Evolutionary conservation across 257 asterid species (phyloP).

Genomic region (Euphrasia confusa): DNA sequence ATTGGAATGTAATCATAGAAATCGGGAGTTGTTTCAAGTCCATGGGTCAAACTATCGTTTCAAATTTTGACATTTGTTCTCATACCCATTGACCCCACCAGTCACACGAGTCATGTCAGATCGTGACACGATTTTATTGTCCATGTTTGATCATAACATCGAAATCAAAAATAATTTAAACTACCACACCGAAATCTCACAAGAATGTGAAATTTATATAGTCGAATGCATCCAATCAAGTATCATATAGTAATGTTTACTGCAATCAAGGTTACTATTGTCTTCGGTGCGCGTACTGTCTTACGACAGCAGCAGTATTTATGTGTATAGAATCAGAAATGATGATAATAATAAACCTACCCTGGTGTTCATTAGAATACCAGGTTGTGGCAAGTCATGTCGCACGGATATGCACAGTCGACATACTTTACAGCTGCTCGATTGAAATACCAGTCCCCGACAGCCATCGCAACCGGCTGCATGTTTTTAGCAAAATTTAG

Average conservation of each 20-base stretch:
- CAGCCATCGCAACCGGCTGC: constrained; percentile 87
- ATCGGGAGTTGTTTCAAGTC: too few relatives aligned
- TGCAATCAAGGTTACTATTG: constrained; percentile 27
- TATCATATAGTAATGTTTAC: neutral
- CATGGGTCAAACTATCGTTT: too few relatives aligned
- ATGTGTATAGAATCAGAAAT: constrained; percentile 12
- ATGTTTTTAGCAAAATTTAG: neutral
- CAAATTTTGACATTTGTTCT: too few relatives aligned
- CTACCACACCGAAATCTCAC: too few relatives aligned
- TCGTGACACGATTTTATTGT: too few relatives aligned
- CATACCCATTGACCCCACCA: too few relatives aligned
- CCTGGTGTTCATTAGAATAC: constrained; percentile 48
- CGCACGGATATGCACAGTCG: constrained; percentile 97
- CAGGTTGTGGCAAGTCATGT: constrained; percentile 80
- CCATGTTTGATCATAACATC: too few relatives aligned
- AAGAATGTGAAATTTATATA: constrained; percentile 3
- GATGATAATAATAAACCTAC: neutral
- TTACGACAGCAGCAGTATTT: constrained; percentile 13
- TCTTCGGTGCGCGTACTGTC: constrained; percentile 5
- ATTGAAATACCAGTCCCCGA: constrained; percentile 92
- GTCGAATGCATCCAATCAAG: constrained; percentile 11
- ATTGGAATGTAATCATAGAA: too few relatives aligned
- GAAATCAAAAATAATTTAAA: too few relatives aligned
- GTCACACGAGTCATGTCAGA: too few relatives aligned
- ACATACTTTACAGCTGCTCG: constrained; percentile 49